A percentile compares a stretch with the other conserved stretches of the same genome.
Evolutionary conservation across 176 grass and related monocot genomes (phyloP).

Genomic region (Echinochloa phyllopogon): DNA sequence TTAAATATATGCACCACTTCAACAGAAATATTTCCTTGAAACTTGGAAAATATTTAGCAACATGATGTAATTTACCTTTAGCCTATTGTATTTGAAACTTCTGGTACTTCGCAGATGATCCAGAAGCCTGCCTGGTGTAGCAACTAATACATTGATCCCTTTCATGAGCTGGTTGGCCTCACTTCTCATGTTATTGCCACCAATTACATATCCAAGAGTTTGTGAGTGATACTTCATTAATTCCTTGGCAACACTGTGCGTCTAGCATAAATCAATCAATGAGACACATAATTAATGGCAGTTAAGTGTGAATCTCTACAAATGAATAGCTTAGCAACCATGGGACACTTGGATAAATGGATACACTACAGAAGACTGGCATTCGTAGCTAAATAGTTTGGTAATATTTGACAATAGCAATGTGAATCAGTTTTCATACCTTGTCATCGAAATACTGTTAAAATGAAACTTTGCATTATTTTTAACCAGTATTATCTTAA

Average conservation of each 20-base stretch:
- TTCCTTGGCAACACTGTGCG: constrained; percentile 83
- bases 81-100: constrained; percentile 78
- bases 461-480: neutral
- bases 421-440: neutral
- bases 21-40: too few species aligned
- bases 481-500: neutral
- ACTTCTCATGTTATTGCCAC: constrained; percentile 62
- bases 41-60: too few species aligned
- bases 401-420: neutral
- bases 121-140: constrained; percentile 87
- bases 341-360: neutral
- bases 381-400: neutral
- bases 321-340: neutral
- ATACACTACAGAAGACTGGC: neutral
- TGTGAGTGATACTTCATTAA: constrained; percentile 91
- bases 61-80: too few species aligned
- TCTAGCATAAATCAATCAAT: constrained; percentile 51
- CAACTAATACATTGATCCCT: constrained; percentile 83
- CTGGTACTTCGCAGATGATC: constrained; percentile 84
- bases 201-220: constrained; percentile 81
- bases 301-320: neutral
- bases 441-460: neutral
- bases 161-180: constrained; percentile 71
- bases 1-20: too few species aligned
- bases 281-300: neutral